A percentile compares a stretch with the other conserved stretches of the same genome.
Evolutionary conservation across 2,329 filamentous ascomycete species (phyloP).

Genomic region (Talaromyces amestolkiae): DNA sequence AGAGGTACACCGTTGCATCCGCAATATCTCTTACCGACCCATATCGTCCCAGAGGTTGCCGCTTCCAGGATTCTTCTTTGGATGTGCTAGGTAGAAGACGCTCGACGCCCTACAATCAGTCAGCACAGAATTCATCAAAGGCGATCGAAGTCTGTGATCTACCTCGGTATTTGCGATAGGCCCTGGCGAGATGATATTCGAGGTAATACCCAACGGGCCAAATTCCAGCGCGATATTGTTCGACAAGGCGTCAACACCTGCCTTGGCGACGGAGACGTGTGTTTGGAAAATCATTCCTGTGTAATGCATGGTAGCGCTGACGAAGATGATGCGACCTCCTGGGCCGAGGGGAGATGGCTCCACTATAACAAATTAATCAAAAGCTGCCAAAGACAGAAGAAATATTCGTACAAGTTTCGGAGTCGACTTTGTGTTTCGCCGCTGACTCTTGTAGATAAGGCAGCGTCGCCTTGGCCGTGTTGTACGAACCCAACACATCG

Average conservation of each 20-base stretch:
- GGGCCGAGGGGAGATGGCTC: slow-evolving; percentile 51
- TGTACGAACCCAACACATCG: slow-evolving; percentile 88
- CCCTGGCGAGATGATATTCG: slow-evolving; percentile 85
- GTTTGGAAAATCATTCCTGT: slow-evolving; percentile 79
- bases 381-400: background rate
- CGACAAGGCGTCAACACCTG: slow-evolving; percentile 81
- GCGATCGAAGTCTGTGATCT: background rate
- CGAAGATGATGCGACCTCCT: slow-evolving; percentile 81
- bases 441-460: slow-evolving; percentile 78
- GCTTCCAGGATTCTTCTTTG: slow-evolving; percentile 46
- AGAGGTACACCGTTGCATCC: slow-evolving; percentile 86
- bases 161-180: slow-evolving; percentile 79
- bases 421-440: slow-evolving; percentile 58
- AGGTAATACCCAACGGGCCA: slow-evolving; percentile 79
- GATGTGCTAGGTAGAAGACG: slow-evolving; percentile 58
- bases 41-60: slow-evolving; percentile 70
- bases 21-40: slow-evolving; percentile 84
- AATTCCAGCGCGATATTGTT: slow-evolving; percentile 81
- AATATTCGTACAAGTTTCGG: slow-evolving; percentile 47
- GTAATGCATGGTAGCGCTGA: slow-evolving; percentile 90
- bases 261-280: slow-evolving; percentile 89
- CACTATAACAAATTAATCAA: slow-evolving; percentile 18
- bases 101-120: slow-evolving; percentile 56
- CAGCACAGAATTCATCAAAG: background rate
- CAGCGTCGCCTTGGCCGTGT: slow-evolving; percentile 88